A percentile compares a stretch with the other conserved stretches of the same genome.
These are phyloP conservation scores for Podaxis carcinomalis DNA, from an alignment of 768 basidiomycete species.

Conservation along the genomic window DNA sequence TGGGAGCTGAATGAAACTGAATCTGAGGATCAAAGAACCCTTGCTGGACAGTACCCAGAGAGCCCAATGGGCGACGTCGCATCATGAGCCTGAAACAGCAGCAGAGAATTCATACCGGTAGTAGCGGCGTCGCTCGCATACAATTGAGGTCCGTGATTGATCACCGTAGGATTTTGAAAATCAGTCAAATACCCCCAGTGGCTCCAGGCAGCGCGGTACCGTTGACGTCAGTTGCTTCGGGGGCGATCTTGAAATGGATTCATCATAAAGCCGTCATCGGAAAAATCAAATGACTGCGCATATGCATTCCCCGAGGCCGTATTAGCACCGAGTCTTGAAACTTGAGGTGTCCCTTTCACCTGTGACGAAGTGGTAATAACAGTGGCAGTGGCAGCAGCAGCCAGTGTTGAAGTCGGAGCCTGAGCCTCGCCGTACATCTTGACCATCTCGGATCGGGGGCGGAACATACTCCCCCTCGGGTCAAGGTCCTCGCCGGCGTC, in stretches of 20 bases:
- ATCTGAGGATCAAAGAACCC: not conserved
- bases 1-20: not conserved
- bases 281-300: not conserved
- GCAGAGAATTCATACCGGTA: not conserved
- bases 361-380: not conserved
- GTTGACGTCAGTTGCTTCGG: slow-evolving; percentile 3
- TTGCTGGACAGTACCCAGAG: not conserved
- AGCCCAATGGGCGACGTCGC: not conserved
- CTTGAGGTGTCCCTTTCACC: not conserved
- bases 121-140: not conserved
- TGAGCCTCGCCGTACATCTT: not conserved
- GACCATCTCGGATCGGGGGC: not conserved
- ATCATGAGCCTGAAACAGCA: not conserved
- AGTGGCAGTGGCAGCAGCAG: not conserved
- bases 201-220: not conserved
- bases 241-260: not conserved
- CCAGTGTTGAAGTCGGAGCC: not conserved
- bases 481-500: not conserved
- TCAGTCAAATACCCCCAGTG: not conserved
- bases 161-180: not conserved
- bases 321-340: not conserved
- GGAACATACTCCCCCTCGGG: not conserved
- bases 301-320: not conserved
- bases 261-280: not conserved
- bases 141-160: not conserved